phyloP scores from a whole-genome alignment of 441 rosid genomes.

The Flueggea neowawraea region DNA sequence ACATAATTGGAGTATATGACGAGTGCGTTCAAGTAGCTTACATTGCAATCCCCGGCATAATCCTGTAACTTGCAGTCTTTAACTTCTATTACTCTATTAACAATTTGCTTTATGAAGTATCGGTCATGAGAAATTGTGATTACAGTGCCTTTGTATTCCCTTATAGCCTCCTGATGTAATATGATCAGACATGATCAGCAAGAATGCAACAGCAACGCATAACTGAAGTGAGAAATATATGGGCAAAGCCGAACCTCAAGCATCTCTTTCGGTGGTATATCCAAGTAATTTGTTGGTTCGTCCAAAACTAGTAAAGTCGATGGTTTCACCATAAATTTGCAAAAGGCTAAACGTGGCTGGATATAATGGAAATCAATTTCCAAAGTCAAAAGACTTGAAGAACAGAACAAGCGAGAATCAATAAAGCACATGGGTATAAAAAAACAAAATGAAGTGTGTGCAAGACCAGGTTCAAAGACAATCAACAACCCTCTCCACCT shows the following conservation, averaged over 20 bases:
- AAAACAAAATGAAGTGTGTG: too few relatives aligned
- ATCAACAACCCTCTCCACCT: too few relatives aligned
- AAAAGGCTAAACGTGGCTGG: conserved; percentile 93
- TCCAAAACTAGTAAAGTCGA: conserved; percentile 82
- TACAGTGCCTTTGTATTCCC: conserved; percentile 81
- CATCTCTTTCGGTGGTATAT: conserved; percentile 98
- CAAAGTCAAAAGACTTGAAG: background rate
- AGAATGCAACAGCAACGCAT: background rate
- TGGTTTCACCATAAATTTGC: conserved; percentile 96
- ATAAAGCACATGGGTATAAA: too few relatives aligned
- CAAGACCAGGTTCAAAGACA: too few relatives aligned
- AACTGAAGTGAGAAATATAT: background rate
- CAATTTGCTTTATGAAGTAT: conserved; percentile 92
- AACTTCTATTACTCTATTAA: conserved; percentile 91
- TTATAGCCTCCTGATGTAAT: conserved; percentile 80
- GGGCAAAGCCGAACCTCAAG: conserved; percentile 63
- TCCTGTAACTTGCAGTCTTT: conserved; percentile 65
- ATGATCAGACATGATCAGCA: background rate
- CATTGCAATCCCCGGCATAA: conserved; percentile 86
- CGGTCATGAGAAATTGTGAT: conserved; percentile 89
- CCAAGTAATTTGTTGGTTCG: conserved; percentile 96
- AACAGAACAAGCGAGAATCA: too few relatives aligned
- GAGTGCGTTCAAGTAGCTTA: conserved; percentile 18
- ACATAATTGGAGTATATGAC: background rate
- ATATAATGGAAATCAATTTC: conserved; percentile 8